Percentiles rank a stretch among this genome's conserved stretches.
These are phyloP conservation scores for Falciphora oryzae DNA, from an alignment of 2,329 filamentous ascomycete genomes.

Conservation along the genomic window DNA sequence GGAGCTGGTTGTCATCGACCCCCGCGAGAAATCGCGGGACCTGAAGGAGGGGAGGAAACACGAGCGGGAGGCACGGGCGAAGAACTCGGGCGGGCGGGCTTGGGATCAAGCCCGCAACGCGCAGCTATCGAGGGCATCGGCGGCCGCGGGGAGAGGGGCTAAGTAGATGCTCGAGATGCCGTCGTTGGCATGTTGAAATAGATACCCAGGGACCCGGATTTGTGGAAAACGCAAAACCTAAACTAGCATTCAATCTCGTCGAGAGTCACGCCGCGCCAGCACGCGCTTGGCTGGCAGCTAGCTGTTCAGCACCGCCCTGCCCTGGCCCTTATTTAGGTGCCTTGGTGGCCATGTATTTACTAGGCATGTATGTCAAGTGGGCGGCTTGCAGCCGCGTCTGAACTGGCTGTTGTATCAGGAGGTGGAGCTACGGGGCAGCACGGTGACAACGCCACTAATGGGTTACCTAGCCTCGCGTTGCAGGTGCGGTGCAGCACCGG, in stretches of 20 bases:
- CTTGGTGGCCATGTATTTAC: neutral
- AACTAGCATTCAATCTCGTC: neutral
- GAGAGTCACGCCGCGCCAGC: neutral
- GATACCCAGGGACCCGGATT: neutral
- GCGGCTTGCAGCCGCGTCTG: neutral
- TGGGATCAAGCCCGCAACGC: conserved; percentile 56
- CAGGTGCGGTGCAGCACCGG: neutral
- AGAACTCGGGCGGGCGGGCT: conserved; percentile 44
- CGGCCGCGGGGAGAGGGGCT: conserved; percentile 51
- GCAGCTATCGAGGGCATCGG: conserved; percentile 47
- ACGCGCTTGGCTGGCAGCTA: too few relatives aligned
- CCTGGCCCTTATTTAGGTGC: too few relatives aligned
- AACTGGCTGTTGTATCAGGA: neutral
- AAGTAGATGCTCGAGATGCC: conserved; percentile 28
- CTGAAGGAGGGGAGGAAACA: conserved; percentile 60
- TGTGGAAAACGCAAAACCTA: neutral
- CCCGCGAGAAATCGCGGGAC: conserved; percentile 71
- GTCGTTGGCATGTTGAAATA: neutral
- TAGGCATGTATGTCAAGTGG: neutral
- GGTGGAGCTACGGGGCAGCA: neutral
- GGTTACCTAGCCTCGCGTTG: neutral
- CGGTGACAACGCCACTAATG: too few relatives aligned
- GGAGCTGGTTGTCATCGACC: conserved; percentile 89
- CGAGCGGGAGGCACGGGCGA: conserved; percentile 47
- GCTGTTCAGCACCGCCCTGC: too few relatives aligned